Evolutionary conservation across 495 filamentous ascomycete genomes (phyloP), one percentile per base, ranked within the genome.

Genomic region (Daldinia childiae): DNA sequence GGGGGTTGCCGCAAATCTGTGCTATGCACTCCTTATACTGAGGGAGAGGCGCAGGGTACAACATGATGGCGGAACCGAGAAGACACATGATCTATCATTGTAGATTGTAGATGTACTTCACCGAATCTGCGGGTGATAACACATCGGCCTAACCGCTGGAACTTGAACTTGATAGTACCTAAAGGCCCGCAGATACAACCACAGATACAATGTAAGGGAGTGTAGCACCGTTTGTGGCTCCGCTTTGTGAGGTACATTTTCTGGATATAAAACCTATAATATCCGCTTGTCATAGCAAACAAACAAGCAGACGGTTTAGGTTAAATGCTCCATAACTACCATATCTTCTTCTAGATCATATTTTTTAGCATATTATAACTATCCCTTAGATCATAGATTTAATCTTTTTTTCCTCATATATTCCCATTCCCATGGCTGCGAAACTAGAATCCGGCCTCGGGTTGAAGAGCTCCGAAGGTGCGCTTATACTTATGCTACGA

Each of bases 1-100:
- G 12, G 32, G 74, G 4, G 43, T 69, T 26, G 66, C 41, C 9
- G 19, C 32, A 24, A 27, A n/a, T 9, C 32, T 55, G 7, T 54
- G 48, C 19, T 64, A 64, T 32, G 45, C 38, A 8, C 21, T 54
- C 4, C 14, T 64, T n/a, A 36, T 64, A 19, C 27, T 54, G 32
- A 64, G 61, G 61, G 61, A 64, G 61, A 64, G 58, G 17, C 58
- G 29, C 8, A 32, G 27, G 58, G 41, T 32, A 32, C 58, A 24
- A 21, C 43, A 21, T 9, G 17, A 48, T 48, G 43, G 43, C 17
- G 43, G 43, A 24, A 24, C 43, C 43, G 43, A 48, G 19, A 48
- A 48, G 43, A 48, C 9, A 5, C 43, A 48, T 48, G 43, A 48
- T 48, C 43, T 48, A 8, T 48, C 43, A 48, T 48, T 48, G 43